A percentile compares a stretch with the other conserved stretches of the same genome.
Evolutionary conservation across 139 green algal species (phyloP).

Genomic region (Ettlia oleoabundans): DNA sequence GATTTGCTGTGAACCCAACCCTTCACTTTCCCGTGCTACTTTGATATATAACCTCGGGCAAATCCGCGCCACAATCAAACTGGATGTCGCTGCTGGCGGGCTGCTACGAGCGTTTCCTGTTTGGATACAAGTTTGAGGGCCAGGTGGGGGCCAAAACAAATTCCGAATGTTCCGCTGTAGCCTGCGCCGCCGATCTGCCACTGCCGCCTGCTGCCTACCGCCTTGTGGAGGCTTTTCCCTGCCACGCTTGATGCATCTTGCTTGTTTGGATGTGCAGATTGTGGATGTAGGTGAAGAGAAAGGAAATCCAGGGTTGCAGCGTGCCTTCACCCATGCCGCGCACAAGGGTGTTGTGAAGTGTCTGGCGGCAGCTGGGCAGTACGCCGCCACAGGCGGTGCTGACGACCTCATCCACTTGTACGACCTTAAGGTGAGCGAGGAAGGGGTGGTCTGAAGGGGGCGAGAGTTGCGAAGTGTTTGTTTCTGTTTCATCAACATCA

Average conservation of each 20-base stretch:
- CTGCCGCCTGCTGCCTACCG: not conserved
- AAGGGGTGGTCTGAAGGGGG: no score
- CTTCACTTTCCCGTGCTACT: no score
- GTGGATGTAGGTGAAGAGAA: not conserved
- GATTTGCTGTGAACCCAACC: no score
- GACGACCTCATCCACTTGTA: conserved; percentile 88
- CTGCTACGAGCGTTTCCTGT: conserved; percentile 87
- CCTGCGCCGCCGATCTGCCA: not conserved
- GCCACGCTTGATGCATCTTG: not conserved
- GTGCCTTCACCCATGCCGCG: conserved; percentile 65
- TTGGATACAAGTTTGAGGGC: conserved; percentile 59
- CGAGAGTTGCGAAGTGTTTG: no score
- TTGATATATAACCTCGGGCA: no score
- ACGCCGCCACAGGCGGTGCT: conserved; percentile 72
- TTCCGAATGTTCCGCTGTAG: not conserved
- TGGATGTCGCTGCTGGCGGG: conserved; percentile 68
- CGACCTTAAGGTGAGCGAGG: conserved; percentile 62
- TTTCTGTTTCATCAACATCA: no score
- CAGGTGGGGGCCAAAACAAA: conserved; percentile 8
- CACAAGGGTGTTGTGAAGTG: conserved; percentile 81
- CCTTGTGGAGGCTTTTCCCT: no score
- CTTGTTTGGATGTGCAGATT: not conserved
- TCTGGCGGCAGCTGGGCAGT: conserved; percentile 62
- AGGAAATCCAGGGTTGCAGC: conserved; percentile 20
- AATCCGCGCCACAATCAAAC: no score